Evolutionary conservation across 495 filamentous ascomycete genomes (phyloP).

Genomic region (Aspergillus avenaceus): DNA sequence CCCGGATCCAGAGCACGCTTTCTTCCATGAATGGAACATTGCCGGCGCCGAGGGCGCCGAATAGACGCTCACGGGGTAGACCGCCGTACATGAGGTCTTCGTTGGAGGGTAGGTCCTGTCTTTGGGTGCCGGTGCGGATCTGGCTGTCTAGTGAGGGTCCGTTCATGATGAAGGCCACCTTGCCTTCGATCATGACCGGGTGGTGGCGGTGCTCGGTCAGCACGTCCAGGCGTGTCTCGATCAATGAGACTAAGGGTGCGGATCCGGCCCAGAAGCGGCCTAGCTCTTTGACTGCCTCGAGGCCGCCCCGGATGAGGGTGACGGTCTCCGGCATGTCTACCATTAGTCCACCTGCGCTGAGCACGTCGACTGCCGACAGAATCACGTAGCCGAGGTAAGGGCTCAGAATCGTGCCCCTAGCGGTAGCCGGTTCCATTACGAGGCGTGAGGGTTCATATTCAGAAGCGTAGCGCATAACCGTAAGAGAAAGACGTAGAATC

Average conservation of each 20-base stretch:
- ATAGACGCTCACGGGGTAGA: slow-evolving; percentile 28
- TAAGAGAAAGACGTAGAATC: slow-evolving; percentile 31
- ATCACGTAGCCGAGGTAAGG: slow-evolving; percentile 44
- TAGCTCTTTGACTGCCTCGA: slow-evolving; percentile 34
- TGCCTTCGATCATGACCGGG: slow-evolving; percentile 20
- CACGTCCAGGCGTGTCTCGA: slow-evolving; percentile 27
- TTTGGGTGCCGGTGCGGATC: slow-evolving; percentile 20
- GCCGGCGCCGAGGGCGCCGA: slow-evolving; percentile 29
- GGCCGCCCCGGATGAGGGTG: slow-evolving; percentile 39
- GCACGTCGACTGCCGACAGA: slow-evolving; percentile 43
- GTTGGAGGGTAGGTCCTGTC: slow-evolving; percentile 12
- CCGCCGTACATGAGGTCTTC: slow-evolving; percentile 37
- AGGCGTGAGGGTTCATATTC: slow-evolving; percentile 19
- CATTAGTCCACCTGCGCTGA: slow-evolving; percentile 34
- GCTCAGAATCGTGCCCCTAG: slow-evolving; percentile 24
- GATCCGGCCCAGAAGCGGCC: slow-evolving; percentile 31
- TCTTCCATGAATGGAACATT: slow-evolving; percentile 19
- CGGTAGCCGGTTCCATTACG: slow-evolving; percentile 9
- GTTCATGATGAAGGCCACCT: slow-evolving; percentile 29
- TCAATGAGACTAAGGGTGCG: slow-evolving; percentile 20
- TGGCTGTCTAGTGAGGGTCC: slow-evolving; percentile 30
- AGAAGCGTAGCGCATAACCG: slow-evolving; percentile 22
- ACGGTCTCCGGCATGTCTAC: slow-evolving; percentile 39
- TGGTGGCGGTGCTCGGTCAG: slow-evolving; percentile 28
- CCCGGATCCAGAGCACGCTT: slow-evolving; percentile 27